These are phyloP conservation scores for Scheffersomyces insectosa DNA, from an alignment of 1,139 yeast species.

Conservation along the genomic window DNA sequence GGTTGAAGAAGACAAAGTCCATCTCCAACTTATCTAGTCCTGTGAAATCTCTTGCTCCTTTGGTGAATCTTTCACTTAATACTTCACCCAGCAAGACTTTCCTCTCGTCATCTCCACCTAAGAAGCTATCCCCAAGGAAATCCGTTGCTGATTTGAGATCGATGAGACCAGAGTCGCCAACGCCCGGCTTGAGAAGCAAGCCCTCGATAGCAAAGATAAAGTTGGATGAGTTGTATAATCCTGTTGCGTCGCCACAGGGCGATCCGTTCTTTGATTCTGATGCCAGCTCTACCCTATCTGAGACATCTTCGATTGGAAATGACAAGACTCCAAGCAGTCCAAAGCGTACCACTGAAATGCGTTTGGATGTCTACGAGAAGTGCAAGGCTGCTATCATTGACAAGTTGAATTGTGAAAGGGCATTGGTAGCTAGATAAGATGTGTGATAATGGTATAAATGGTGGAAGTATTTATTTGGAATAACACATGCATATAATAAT, in stretches of 20 bases:
- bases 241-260: slow-evolving; percentile 22
- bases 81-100: neutral
- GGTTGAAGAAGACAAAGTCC: neutral
- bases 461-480: too few species aligned
- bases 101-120: slow-evolving; percentile 8
- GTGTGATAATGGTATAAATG: too few species aligned
- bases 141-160: slow-evolving; percentile 11
- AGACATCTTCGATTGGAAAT: neutral
- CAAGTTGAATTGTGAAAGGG: slow-evolving; percentile 21
- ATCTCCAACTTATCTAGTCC: slow-evolving; percentile 1
- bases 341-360: slow-evolving; percentile 2
- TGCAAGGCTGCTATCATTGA: slow-evolving; percentile 28
- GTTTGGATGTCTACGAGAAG: slow-evolving; percentile 25
- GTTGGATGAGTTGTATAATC: slow-evolving; percentile 27
- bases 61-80: neutral
- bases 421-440: too few species aligned
- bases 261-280: slow-evolving; percentile 2
- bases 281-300: neutral
- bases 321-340: neutral
- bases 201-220: slow-evolving; percentile 26
- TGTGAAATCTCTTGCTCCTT: slow-evolving; percentile 5
- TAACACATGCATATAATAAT: too few species aligned
- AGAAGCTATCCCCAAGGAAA: slow-evolving; percentile 18
- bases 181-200: slow-evolving; percentile 15
- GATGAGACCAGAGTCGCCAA: slow-evolving; percentile 11